These are phyloP conservation scores for Paraurostyla sp. DNA, from an alignment of 73 alveolate species.

Conservation along the genomic window DNA sequence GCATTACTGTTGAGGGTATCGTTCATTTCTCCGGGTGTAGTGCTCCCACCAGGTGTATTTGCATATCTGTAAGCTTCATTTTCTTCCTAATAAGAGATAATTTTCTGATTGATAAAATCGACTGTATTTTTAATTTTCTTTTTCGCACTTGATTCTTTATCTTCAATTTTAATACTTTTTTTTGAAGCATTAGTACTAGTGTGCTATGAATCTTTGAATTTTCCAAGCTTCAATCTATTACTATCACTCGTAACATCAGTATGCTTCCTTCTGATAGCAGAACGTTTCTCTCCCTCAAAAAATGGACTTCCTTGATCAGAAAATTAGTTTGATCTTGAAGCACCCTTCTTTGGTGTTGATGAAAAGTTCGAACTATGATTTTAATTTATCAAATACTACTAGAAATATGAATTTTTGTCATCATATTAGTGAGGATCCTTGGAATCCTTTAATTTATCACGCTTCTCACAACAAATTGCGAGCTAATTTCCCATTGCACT, in stretches of 20 bases:
- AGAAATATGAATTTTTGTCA: neutral
- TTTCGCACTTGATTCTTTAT: no score
- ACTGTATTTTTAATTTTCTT: neutral
- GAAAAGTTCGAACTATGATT: neutral
- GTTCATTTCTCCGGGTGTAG: neutral
- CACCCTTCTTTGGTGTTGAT: no score
- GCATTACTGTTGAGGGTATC: neutral
- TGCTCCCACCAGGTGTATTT: constrained; percentile 1
- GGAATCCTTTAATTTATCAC: neutral
- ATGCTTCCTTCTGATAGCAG: neutral
- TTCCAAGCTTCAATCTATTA: neutral
- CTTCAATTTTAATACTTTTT: no score
- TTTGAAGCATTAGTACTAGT: neutral
- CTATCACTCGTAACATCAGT: neutral
- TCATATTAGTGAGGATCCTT: neutral
- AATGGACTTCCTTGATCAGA: neutral
- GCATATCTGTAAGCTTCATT: neutral
- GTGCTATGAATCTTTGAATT: neutral
- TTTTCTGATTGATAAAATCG: neutral
- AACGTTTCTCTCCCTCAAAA: neutral
- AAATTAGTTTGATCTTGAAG: neutral
- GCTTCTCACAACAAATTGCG: constrained; percentile 38
- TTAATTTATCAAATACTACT: neutral
- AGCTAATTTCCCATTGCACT: constrained; percentile 18
- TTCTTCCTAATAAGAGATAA: neutral